Conservation (phyloP, 768 basidiomycete genomes). For the Lactifluus piperatus region DNA sequence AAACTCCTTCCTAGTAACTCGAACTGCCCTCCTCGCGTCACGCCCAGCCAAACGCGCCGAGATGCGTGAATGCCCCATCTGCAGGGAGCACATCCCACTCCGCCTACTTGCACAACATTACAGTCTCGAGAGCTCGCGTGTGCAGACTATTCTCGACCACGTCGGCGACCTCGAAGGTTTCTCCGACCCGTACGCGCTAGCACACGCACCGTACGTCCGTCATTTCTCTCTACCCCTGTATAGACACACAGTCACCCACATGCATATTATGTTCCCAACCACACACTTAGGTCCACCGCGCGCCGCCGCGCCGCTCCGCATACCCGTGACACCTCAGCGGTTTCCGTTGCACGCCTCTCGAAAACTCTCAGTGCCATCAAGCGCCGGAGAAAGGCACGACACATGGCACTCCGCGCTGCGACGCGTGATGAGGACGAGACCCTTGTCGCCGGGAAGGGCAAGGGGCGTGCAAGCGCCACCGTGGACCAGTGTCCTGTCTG, state of each 20-base stretch:
- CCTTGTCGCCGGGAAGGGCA: conserved; percentile 16
- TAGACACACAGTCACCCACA: not conserved
- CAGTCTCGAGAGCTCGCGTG: conserved; percentile 56
- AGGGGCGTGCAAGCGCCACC: conserved; percentile 17
- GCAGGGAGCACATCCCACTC: conserved; percentile 61
- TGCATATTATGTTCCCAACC: conserved; percentile 23
- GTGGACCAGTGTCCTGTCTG: conserved; percentile 62
- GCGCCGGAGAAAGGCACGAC: conserved; percentile 59
- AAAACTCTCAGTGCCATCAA: conserved; percentile 57
- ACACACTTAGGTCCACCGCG: conserved; percentile 26
- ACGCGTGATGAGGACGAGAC: conserved; percentile 46
- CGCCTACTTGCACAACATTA: conserved; percentile 60
- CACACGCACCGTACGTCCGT: conserved; percentile 44
- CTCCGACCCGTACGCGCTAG: conserved; percentile 32
- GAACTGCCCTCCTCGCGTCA: not conserved
- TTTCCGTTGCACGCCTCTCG: conserved; percentile 28
- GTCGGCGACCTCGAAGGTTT: conserved; percentile 54
- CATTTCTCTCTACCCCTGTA: not conserved
- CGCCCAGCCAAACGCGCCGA: conserved; percentile 59
- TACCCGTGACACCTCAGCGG: conserved; percentile 21
- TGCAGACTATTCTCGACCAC: conserved; percentile 55
- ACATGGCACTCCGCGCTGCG: conserved; percentile 58
- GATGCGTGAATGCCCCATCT: conserved; percentile 67
- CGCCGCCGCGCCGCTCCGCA: conserved; percentile 39
- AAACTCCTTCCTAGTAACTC: not conserved